Evolutionary conservation across 2,329 filamentous ascomycete species (phyloP), one percentile per base, ranked within the genome.

Genomic region (Sporothrix pseudoabietina): DNA sequence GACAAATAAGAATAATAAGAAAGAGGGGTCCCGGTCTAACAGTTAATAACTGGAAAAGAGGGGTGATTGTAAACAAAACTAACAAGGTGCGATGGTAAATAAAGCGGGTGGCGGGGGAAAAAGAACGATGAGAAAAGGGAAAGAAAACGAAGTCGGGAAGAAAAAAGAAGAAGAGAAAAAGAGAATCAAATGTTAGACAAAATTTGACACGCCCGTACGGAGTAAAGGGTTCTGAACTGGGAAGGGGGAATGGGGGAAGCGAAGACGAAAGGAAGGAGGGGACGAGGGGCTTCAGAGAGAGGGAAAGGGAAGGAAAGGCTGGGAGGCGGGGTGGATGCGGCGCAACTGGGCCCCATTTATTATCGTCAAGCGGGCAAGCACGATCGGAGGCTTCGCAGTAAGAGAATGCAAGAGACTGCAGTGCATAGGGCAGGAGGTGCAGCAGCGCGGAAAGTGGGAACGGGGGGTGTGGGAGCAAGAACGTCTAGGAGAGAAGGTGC

Each of bases 291-390:
- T 4, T 2, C 4, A 35, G 35, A 59, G 49, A 44, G 71, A 47
- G 69, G 69, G 41, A 49, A 49, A 72, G 66, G 16, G 71, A 61
- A 61, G 41, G 52, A 74, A 75, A 75, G 74, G 75, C 73, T 75
- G 75, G 75, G 73, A 75, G 73, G 75, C 72, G 75, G 75, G 74
- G 74, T 73, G 74, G 57, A 59, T 69, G 74, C 49, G 69, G 71
- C 69, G 47, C 61, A 55, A 69, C 54, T 57, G 61, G 44, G 52
- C 44, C 69, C 72, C 75, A 71, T 75, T 72, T 74, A 74, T 73
- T 72, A 71, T 69, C 69, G 72, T 71, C 52, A 32, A 47, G 16
- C 39, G 9, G 61, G 71, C 66, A 72, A 71, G 59, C 66, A 57
- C 63, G 71, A 70, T 69, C 47, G 68, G 68, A 61, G 57, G 73